Base-by-base conservation (phyloP, 352 stramenopile species). In the Globisporangium orthogonon region DNA sequence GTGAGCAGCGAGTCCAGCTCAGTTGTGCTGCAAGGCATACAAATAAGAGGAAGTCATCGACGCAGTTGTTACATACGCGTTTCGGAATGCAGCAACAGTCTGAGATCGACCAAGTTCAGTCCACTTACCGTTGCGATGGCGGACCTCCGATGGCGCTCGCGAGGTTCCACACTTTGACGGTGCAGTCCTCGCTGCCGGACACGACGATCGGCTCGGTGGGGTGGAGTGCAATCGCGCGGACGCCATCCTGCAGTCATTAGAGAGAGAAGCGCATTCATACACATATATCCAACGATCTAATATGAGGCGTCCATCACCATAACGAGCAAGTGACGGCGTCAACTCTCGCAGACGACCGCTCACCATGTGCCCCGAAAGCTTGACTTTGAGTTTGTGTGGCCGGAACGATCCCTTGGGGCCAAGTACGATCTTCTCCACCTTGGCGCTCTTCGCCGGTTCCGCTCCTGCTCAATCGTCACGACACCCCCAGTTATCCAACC, bases 151-250 rank as follows among this genome's bases (percentile, higher is more conserved):
- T 70, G 23, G 83, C 68, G 57, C 62, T 84, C 23, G 72, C 67
- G 10, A 95, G 56, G 49, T 91, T 95, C 86, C 86, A 95, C 17
- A 95, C 70, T 54, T 86, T 85, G 23, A 92, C 83, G 0, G 86
- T 91, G 57, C 83, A 91, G 52, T 95, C 86, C 61, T 95, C 86
- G 54, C 86, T 91, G 43, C 81, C 82, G 0, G 86, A 92, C 15
- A 95, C 83, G 40, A 95, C 51, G 35, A 95, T 49, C 14, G 86
- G 81, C 54, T 95, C 86, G 0, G 86, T 91, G 11, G 83, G 82
- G 48, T 95, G 86, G 46, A 92, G 90, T 2, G 72, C 78, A 63
- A 95, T 60, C 28, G 83, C 65, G 48, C 86, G 76, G 29, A 95
- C 78, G 37, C 79, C 83, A 63, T 95, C 86, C 83, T 92, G 56